Conservation (phyloP, 345 rosid species). For the Microthlaspi erraticum region DNA sequence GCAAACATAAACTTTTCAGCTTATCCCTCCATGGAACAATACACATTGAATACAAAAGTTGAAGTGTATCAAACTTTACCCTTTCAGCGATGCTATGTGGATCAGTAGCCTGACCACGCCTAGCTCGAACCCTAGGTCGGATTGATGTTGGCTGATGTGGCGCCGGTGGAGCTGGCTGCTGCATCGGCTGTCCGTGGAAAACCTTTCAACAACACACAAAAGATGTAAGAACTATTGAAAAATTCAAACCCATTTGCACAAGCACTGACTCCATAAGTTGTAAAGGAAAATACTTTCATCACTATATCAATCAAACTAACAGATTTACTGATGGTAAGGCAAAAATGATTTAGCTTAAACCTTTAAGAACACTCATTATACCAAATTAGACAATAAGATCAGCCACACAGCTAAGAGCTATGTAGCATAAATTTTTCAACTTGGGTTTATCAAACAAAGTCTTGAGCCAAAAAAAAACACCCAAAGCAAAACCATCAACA, state of each 20-base stretch:
- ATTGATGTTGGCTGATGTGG: constrained; percentile 87
- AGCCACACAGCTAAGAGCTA: constrained; percentile 8
- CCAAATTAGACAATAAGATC: background rate
- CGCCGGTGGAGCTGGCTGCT: constrained; percentile 66
- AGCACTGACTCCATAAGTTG: background rate
- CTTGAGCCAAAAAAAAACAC: background rate
- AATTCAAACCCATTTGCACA: constrained; percentile 6
- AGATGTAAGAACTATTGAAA: background rate
- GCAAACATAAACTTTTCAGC: constrained; percentile 18
- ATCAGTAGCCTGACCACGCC: constrained; percentile 99
- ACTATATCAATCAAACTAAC: background rate
- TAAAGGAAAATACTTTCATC: background rate
- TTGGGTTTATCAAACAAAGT: background rate
- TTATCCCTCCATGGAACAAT: background rate
- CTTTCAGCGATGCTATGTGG: constrained; percentile 99
- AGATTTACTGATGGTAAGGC: background rate
- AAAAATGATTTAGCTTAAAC: background rate
- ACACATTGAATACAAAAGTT: background rate
- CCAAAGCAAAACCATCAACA: constrained; percentile 14
- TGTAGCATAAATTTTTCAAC: background rate
- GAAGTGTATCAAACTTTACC: constrained; percentile 50
- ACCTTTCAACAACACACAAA: constrained; percentile 56
- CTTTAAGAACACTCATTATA: background rate
- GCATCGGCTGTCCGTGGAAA: constrained; percentile 88
- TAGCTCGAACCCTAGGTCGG: constrained; percentile 97